A percentile compares a stretch with the other conserved stretches of the same genome.
Evolutionary conservation across 768 basidiomycete species (phyloP).

Genomic region (Tremella yokohamensis): DNA sequence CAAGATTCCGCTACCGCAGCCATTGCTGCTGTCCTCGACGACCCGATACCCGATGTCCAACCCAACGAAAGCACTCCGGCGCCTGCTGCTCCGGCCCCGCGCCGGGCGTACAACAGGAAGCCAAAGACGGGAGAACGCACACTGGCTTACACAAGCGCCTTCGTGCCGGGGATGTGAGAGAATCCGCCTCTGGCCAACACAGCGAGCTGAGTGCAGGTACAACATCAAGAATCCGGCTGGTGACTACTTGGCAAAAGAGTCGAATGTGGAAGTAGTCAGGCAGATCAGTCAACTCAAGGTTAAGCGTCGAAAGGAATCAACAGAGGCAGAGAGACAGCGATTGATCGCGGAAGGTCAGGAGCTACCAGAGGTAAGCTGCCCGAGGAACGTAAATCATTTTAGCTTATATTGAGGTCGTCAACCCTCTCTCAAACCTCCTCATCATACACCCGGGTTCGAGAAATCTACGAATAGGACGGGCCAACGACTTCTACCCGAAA

Average conservation of each 20-base stretch:
- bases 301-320: slow-evolving; percentile 20
- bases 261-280: slow-evolving; percentile 36
- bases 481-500: slow-evolving; percentile 50
- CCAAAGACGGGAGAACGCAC: slow-evolving; percentile 20
- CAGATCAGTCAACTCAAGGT: slow-evolving; percentile 30
- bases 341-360: slow-evolving; percentile 15
- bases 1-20: slow-evolving; percentile 5
- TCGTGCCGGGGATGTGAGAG: slow-evolving; percentile 33
- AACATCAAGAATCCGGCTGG: slow-evolving; percentile 45
- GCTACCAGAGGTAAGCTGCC: neutral
- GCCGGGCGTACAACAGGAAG: slow-evolving; percentile 1
- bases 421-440: slow-evolving; percentile 36
- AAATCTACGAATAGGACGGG: slow-evolving; percentile 51
- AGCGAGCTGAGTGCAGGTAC: slow-evolving; percentile 17
- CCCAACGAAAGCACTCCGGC: neutral
- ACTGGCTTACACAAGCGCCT: slow-evolving; percentile 34
- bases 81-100: neutral
- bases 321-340: slow-evolving; percentile 19
- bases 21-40: slow-evolving; percentile 4
- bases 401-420: slow-evolving; percentile 11
- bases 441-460: slow-evolving; percentile 53
- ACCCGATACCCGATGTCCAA: neutral
- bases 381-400: neutral
- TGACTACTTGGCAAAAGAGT: slow-evolving; percentile 30
- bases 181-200: no score